A percentile compares a stretch with the other conserved stretches of the same genome.
These are phyloP conservation scores for Elsinoe arachidis DNA, from an alignment of 2,329 filamentous ascomycete species.

Conservation along the genomic window DNA sequence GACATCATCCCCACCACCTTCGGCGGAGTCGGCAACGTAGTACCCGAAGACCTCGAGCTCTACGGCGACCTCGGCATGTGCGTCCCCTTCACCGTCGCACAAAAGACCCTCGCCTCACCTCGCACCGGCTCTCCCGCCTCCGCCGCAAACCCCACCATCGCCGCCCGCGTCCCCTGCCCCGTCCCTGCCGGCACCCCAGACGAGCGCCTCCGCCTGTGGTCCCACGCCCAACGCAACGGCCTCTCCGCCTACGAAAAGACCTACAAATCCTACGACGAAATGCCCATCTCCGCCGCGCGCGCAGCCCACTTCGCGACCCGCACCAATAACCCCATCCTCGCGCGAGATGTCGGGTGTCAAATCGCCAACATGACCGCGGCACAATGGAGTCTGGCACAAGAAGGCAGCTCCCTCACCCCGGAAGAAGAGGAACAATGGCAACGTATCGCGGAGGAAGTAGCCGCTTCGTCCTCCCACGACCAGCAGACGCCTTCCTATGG, in stretches of 20 bases:
- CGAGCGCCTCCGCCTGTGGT: constrained; percentile 9
- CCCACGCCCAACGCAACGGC: constrained; percentile 3
- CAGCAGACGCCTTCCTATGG: no score
- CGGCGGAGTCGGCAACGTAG: constrained; percentile 24
- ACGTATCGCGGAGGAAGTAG: background rate
- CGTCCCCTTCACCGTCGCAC: constrained; percentile 20
- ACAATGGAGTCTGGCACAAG: background rate
- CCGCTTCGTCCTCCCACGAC: no score
- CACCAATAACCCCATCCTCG: background rate
- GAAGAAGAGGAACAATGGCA: background rate
- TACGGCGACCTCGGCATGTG: constrained; percentile 29
- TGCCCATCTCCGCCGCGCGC: background rate
- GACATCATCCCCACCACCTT: constrained; percentile 27
- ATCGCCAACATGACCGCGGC: background rate
- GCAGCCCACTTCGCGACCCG: background rate
- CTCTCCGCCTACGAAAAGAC: background rate
- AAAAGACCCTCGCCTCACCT: background rate
- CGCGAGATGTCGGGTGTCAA: background rate
- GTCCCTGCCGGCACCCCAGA: background rate
- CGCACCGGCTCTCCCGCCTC: constrained; percentile 19
- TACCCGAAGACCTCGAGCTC: constrained; percentile 29
- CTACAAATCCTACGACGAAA: constrained; percentile 8
- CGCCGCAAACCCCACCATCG: constrained; percentile 15
- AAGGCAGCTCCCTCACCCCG: background rate
- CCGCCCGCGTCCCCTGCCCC: constrained; percentile 11